Percentiles rank a stretch among this genome's conserved stretches.
Evolutionary conservation across 495 filamentous ascomycete genomes (phyloP).

Genomic region (Physcia stellaris): DNA sequence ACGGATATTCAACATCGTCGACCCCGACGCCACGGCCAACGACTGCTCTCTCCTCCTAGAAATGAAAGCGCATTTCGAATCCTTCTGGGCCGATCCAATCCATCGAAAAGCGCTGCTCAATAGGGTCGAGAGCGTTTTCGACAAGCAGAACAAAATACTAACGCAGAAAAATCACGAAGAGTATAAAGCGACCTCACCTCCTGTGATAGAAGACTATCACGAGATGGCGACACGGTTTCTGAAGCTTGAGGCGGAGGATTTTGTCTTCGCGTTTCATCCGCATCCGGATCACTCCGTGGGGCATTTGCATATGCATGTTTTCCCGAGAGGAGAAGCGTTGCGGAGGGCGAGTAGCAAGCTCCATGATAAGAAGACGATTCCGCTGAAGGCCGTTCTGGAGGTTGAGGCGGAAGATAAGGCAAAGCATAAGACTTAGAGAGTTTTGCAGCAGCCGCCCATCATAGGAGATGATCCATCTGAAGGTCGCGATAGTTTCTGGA

Average conservation of each 20-base stretch:
- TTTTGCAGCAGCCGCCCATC: no score
- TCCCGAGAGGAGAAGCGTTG: slow-evolving; percentile 9
- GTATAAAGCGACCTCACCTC: neutral
- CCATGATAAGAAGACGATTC: slow-evolving; percentile 21
- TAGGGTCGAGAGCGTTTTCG: slow-evolving; percentile 5
- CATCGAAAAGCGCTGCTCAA: slow-evolving; percentile 2
- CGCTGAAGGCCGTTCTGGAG: slow-evolving; percentile 9
- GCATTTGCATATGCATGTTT: slow-evolving; percentile 23
- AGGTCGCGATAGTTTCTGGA: no score
- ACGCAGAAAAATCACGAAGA: neutral
- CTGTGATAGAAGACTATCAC: slow-evolving; percentile 3
- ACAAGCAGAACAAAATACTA: slow-evolving; percentile 10
- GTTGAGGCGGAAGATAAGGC: no score
- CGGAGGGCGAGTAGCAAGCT: slow-evolving; percentile 12
- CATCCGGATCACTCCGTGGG: slow-evolving; percentile 17
- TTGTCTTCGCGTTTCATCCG: slow-evolving; percentile 20
- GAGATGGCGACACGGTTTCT: slow-evolving; percentile 1
- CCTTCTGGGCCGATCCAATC: slow-evolving; percentile 7
- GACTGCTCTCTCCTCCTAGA: slow-evolving; percentile 15
- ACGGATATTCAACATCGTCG: slow-evolving; percentile 21
- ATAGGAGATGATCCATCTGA: no score
- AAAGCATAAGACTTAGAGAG: no score
- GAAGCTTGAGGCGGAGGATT: slow-evolving; percentile 13
- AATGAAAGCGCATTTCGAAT: slow-evolving; percentile 17
- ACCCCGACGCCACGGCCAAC: slow-evolving; percentile 9